Percentiles rank a stretch among this genome's conserved stretches.
Evolutionary conservation across 1,284 basidiomycete genomes (phyloP).

Genomic region (Rhodotorula sp.): DNA sequence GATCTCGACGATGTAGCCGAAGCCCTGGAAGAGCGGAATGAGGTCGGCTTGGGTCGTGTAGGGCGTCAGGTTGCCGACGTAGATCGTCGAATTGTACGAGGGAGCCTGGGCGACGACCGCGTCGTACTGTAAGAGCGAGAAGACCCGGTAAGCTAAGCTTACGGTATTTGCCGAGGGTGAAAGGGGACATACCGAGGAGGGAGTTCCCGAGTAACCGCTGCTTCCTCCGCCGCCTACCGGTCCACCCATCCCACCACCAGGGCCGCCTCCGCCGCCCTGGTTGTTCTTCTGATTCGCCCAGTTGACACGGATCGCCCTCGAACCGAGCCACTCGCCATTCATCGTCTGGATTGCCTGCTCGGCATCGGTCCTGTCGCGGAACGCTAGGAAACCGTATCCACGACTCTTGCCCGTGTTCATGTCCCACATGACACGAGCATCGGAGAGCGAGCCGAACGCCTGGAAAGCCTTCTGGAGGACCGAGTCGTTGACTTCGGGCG

Average conservation of each 20-base stretch:
- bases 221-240: conserved; percentile 1
- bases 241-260: conserved; percentile 37
- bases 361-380: conserved; percentile 94
- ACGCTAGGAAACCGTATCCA: conserved; percentile 88
- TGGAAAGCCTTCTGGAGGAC: conserved; percentile 92
- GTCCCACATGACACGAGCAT: conserved; percentile 99
- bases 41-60: conserved; percentile 93
- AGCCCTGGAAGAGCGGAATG: conserved; percentile 92
- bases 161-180: background rate
- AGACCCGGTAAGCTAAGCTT: background rate
- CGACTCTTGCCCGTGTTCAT: conserved; percentile 98
- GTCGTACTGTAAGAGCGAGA: conserved; percentile 69
- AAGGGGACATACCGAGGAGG: background rate
- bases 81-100: conserved; percentile 89
- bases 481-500: conserved; percentile 97
- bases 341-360: conserved; percentile 97
- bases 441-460: conserved; percentile 89
- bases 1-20: conserved; percentile 95
- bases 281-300: conserved; percentile 97
- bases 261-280: conserved; percentile 55
- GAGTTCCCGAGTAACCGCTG: conserved; percentile 6
- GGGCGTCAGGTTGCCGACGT: conserved; percentile 96
- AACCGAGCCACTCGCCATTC: conserved; percentile 99
- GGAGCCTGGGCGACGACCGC: conserved; percentile 83
- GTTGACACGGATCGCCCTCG: conserved; percentile 95